Base-by-base conservation (phyloP, 2,329 filamentous ascomycete species). In the Stylonectria norvegica region DNA sequence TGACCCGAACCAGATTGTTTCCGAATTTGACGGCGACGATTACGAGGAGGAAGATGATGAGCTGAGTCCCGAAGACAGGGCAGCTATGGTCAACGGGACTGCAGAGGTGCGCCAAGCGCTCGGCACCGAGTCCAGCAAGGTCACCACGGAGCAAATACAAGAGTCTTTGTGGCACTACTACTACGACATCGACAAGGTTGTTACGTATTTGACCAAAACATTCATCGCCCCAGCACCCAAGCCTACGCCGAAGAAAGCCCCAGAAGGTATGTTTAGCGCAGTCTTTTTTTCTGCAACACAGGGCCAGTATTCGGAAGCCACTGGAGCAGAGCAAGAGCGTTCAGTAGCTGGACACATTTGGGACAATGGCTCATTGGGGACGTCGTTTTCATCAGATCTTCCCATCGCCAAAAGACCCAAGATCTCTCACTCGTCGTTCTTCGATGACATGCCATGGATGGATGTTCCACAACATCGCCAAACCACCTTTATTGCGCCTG, bases 131-230 rank as follows among this genome's bases (percentile, higher is more conserved):
- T 70, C 74, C 20, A 67, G 67, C 49, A 80, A 78, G 46, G 73
- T 83, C 53, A 76, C 73, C 23, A 67, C 63, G 32, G 63, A 58
- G 25, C 85, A 95, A 59, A 91, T 96, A 47, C 81, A 95, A 61
- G 91, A 97, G 46, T 79, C 90, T 0, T 67, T 98, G 12, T 97
- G 89, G 89, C 81, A 98, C 65, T 96, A 96, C 65, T 97, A 91
- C 63, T 97, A 90, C 61, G 90, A 98, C 56, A 74, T 95, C 20
- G 85, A 82, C 42, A 95, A 95, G 65, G 81, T 88, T 1, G 84
- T 94, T 25, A 74, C 78, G 41, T 96, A 94, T 59, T 66, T 98
- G 42, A 78, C 81, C 48, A 85, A 82, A 73, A 82, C 72, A 20
- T 78, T 70, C 49, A 68, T 79, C 50, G 64, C 68, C 6, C 68